Evolutionary conservation across 2,329 filamentous ascomycete species (phyloP).

Genomic region (Bisporella sp.): DNA sequence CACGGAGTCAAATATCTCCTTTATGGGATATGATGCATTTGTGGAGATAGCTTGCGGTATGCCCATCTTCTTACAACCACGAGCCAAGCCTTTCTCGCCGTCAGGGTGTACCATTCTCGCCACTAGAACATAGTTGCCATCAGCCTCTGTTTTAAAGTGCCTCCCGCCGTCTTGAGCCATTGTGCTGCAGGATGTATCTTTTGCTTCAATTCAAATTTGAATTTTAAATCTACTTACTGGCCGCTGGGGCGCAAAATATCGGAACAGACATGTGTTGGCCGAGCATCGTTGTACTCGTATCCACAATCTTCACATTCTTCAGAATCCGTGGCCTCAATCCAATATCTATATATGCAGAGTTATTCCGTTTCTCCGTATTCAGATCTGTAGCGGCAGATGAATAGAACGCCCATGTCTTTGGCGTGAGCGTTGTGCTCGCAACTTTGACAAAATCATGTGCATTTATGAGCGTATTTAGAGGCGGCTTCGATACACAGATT

Average conservation of each 20-base stretch:
- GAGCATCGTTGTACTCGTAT: conserved; percentile 46
- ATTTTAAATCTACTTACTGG: conserved; percentile 26
- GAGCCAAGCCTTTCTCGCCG: conserved; percentile 53
- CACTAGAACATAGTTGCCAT: conserved; percentile 26
- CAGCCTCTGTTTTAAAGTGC: no score
- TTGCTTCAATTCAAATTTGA: no score
- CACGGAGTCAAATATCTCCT: conserved; percentile 39
- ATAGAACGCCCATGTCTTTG: conserved; percentile 65
- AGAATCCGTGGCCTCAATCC: conserved; percentile 53
- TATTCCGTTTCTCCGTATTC: conserved; percentile 51
- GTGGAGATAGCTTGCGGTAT: conserved; percentile 55
- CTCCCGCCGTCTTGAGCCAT: no score
- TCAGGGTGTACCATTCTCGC: conserved; percentile 55
- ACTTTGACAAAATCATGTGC: conserved; percentile 53
- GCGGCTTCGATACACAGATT: conserved; percentile 22
- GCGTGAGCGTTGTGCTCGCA: conserved; percentile 45
- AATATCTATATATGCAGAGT: conserved; percentile 45
- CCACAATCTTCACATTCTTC: conserved; percentile 45
- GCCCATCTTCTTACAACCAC: conserved; percentile 41
- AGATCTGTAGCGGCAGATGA: conserved; percentile 66
- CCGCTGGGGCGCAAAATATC: conserved; percentile 57
- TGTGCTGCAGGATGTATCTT: no score
- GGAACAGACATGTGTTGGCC: conserved; percentile 46
- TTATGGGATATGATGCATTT: conserved; percentile 50
- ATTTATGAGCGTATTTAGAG: conserved; percentile 48